Evolutionary conservation across 108 stramenopile genomes (phyloP), one percentile per base, ranked within the genome.

Genomic region (Asterionellopsis glacialis): DNA sequence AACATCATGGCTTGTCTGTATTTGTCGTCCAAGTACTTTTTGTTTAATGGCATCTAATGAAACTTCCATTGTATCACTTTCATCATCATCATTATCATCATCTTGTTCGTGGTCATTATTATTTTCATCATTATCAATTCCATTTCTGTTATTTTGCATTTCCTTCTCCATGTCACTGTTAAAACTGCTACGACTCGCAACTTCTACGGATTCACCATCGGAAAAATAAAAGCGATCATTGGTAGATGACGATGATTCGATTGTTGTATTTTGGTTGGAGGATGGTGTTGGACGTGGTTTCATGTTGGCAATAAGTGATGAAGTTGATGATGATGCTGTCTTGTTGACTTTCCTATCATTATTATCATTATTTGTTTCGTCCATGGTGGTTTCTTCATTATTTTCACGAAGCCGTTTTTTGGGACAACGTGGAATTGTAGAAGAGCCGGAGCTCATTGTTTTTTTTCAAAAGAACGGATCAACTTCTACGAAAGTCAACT

Each of bases 31-130:
- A 1, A 77, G 42, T 9, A 73, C 67, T 45, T 60, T 21, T 16
- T 59, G 39, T 48, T 77, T 77, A 4, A 77, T 45, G 42, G 67
- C 59, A 44, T 77, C 50, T 7, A 77, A 38, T 5, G 76, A 77
- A 4, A 73, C 62, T 44, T 64, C n/a, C n/a, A n/a, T n/a, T n/a
- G n/a, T 21, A 19, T 19, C 51, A 52, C 11, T n/a, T 18, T 52
- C 16, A 19, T 18, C 19, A 19, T 52, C 19, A 52, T 19, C 19
- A 14, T 19, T 21, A 18, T 14, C 51, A 52, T 52, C 16, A 19
- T 52, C 51, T 18, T 52, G 13, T 18, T 52, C 51, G 11, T 52
- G 13, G 11, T 52, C 51, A 52, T 52, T n/a, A 52, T 52, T n/a
- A 52, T 52, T n/a, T 15, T 52, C 51, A 52, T 52, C 19, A 52